phyloP scores from a whole-genome alignment of 2,329 filamentous ascomycete genomes.

The Exophiala sp. region DNA sequence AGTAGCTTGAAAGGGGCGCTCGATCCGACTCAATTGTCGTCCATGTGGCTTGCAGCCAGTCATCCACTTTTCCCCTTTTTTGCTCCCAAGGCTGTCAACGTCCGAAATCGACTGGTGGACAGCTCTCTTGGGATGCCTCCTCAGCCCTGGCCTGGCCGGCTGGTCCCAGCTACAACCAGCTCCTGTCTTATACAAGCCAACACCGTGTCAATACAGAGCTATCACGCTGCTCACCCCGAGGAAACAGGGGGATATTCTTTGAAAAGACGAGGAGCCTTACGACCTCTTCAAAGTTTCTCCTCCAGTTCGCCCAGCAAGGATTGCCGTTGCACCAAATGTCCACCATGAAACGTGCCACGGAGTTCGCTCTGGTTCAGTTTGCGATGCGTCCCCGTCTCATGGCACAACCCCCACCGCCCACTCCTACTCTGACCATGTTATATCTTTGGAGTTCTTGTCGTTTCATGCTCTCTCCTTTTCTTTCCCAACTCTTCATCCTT shows the following conservation, averaged over 20 bases:
- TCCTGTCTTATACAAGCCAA: not conserved
- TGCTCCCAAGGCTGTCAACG: not conserved
- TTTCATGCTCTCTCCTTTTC: constrained; percentile 19
- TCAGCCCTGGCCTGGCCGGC: not conserved
- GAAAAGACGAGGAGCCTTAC: constrained; percentile 12
- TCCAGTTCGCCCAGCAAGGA: constrained; percentile 7
- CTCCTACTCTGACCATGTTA: constrained; percentile 7
- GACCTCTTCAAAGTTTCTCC: not conserved
- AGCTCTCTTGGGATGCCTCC: not conserved
- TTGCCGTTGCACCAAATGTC: constrained; percentile 13
- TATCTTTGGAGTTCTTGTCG: constrained; percentile 24
- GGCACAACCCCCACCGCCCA: constrained; percentile 6
- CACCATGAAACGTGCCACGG: constrained; percentile 26
- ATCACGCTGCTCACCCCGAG: not conserved
- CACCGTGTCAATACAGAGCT: not conserved
- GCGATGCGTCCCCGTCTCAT: constrained; percentile 1
- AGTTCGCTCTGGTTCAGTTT: constrained; percentile 17
- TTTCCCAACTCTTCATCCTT: constrained; percentile 22
- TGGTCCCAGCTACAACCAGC: not conserved
- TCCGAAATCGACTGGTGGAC: not conserved
- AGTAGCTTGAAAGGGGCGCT: constrained; percentile 5
- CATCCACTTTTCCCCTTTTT: not conserved
- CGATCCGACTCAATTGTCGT: not conserved
- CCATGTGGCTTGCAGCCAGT: not conserved
- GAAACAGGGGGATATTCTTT: not conserved